A percentile compares a stretch with the other conserved stretches of the same genome.
Evolutionary conservation across 257 asterid species (phyloP).

Genomic region (Solanum acaule): DNA sequence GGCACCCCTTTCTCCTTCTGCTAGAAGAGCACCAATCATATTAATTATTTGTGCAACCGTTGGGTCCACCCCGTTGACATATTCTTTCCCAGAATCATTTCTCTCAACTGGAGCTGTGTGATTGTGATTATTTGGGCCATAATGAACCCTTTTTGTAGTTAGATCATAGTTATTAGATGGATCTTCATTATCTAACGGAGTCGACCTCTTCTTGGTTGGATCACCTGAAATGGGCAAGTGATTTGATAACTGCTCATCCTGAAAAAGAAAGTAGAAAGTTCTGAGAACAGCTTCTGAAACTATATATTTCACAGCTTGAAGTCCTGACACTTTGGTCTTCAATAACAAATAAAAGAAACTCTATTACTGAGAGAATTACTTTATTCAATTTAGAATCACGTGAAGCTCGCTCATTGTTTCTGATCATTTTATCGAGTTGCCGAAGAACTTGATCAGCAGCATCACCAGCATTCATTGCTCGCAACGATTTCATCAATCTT

Average conservation of each 20-base stretch:
- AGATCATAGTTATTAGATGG: constrained; percentile 32
- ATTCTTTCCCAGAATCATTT: constrained; percentile 43
- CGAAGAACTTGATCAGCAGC: constrained; percentile 95
- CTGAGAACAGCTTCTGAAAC: constrained; percentile 2
- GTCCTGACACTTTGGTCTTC: background rate
- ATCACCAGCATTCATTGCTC: constrained; percentile 94
- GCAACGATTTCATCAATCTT: constrained; percentile 65
- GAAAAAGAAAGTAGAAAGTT: constrained; percentile 11
- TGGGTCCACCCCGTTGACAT: constrained; percentile 50
- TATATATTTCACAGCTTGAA: background rate
- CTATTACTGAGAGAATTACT: constrained; percentile 29
- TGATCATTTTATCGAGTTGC: constrained; percentile 81
- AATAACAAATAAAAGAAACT: background rate
- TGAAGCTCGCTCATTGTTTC: constrained; percentile 69
- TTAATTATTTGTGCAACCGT: constrained; percentile 78
- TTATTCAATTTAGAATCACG: constrained; percentile 67
- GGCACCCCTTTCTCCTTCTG: constrained; percentile 94
- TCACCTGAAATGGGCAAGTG: constrained; percentile 46
- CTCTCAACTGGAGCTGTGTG: constrained; percentile 26
- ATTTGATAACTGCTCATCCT: constrained; percentile 67
- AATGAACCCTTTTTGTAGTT: constrained; percentile 51
- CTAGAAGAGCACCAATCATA: constrained; percentile 89
- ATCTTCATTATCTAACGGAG: constrained; percentile 49
- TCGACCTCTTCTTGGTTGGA: constrained; percentile 56
- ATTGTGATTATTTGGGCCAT: constrained; percentile 26